phyloP scores from a whole-genome alignment of 352 stramenopile species.

The Thraustochytrium sp. region DNA sequence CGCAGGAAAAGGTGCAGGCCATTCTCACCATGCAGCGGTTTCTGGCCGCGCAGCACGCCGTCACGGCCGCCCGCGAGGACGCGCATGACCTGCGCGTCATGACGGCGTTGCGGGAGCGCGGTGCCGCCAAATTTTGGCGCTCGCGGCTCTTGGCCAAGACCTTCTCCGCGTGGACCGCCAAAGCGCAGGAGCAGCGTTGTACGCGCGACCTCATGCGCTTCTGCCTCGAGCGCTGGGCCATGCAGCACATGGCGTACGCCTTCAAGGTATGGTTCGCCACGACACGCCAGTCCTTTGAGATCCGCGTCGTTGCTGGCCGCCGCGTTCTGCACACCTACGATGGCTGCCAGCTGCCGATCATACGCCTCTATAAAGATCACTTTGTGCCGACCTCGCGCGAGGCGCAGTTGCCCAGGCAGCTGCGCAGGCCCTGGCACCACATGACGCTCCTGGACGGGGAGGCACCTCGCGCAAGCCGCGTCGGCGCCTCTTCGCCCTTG shows the following conservation, averaged over 20 bases:
- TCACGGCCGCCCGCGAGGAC: neutral
- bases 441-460: neutral
- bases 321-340: neutral
- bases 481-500: no score
- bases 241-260: neutral
- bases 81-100: neutral
- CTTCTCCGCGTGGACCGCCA: neutral
- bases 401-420: neutral
- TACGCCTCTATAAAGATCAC: neutral
- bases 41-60: neutral
- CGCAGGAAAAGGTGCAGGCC: neutral
- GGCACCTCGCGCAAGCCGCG: no score
- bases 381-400: neutral
- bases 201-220: neutral
- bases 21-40: constrained; percentile 5
- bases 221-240: neutral
- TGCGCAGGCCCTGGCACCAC: neutral
- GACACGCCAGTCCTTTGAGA: neutral
- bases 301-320: neutral
- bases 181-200: neutral
- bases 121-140: neutral
- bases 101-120: neutral
- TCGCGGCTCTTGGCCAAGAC: neutral
- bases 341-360: neutral
- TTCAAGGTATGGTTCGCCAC: constrained; percentile 2